Percentiles rank a stretch among this genome's conserved stretches.
Evolutionary conservation across 2,329 filamentous ascomycete genomes (phyloP).

Genomic region (Huntiella moniliformis): DNA sequence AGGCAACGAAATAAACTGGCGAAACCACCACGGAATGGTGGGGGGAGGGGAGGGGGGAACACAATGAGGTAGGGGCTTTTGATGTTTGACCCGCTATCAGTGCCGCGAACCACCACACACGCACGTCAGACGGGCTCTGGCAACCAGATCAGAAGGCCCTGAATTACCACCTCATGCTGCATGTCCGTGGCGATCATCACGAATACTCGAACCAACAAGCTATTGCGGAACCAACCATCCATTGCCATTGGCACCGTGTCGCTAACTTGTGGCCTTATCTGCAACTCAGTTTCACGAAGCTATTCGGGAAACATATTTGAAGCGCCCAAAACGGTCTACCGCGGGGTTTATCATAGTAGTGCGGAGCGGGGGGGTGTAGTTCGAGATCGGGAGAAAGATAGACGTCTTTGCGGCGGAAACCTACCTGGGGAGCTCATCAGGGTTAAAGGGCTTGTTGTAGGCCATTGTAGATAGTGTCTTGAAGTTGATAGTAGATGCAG

Average conservation of each 20-base stretch:
- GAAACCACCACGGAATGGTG: slow-evolving; percentile 11
- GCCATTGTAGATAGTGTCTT: slow-evolving; percentile 43
- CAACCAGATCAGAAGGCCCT: background rate
- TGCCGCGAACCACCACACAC: background rate
- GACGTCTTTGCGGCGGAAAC: slow-evolving; percentile 17
- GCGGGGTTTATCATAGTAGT: no score
- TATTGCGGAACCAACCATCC: no score
- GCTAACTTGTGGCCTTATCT: no score
- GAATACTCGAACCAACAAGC: no score
- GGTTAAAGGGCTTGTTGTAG: slow-evolving; percentile 85
- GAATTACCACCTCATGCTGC: no score
- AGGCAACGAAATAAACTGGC: slow-evolving; percentile 3
- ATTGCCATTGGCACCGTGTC: no score
- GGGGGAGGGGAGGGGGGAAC: background rate
- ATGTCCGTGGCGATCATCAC: no score
- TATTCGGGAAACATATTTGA: no score
- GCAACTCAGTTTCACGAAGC: no score
- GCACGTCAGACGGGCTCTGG: background rate
- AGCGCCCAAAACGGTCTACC: no score
- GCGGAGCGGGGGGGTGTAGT: no score
- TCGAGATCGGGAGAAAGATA: no score
- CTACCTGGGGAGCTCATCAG: slow-evolving; percentile 83
- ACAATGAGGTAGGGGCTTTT: background rate
- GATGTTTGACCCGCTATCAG: background rate
- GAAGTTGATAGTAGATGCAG: background rate